phyloP scores from a whole-genome alignment of 805 yeast species.

The Kuraishia piskuri region DNA sequence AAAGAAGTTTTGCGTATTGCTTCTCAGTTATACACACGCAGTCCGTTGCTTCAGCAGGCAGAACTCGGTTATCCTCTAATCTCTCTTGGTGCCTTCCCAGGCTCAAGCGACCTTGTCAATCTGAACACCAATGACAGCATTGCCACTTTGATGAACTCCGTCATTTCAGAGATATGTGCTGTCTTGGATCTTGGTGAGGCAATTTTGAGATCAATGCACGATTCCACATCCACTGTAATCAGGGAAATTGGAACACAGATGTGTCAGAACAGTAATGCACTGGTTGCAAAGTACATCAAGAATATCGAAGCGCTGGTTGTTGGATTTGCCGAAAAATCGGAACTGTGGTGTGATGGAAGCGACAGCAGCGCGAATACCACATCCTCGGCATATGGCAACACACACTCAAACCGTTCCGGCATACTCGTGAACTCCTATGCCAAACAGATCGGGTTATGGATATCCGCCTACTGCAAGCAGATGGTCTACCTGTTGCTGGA shows the following conservation, averaged over 20 bases:
- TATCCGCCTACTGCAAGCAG: not conserved
- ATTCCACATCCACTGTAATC: slow-evolving; percentile 17
- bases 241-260: slow-evolving; percentile 31
- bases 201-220: not conserved
- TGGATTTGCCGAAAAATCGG: slow-evolving; percentile 1
- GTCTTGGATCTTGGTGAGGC: slow-evolving; percentile 4
- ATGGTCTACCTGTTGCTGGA: not conserved
- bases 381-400: not conserved
- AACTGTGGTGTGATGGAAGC: not conserved
- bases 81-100: not conserved
- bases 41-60: not conserved
- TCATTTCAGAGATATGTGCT: not conserved
- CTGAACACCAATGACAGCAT: not conserved
- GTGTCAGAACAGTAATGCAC: slow-evolving; percentile 11
- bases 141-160: not conserved
- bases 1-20: slow-evolving; percentile 2
- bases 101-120: not conserved
- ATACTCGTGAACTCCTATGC: not conserved
- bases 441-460: not conserved
- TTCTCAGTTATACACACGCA: not conserved
- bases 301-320: slow-evolving; percentile 7
- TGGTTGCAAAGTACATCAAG: slow-evolving; percentile 23
- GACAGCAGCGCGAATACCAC: not conserved
- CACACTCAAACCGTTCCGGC: not conserved
- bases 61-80: not conserved